These are phyloP conservation scores for Monosporascus sp. DNA, from an alignment of 2,329 filamentous ascomycete genomes.

Conservation along the genomic window DNA sequence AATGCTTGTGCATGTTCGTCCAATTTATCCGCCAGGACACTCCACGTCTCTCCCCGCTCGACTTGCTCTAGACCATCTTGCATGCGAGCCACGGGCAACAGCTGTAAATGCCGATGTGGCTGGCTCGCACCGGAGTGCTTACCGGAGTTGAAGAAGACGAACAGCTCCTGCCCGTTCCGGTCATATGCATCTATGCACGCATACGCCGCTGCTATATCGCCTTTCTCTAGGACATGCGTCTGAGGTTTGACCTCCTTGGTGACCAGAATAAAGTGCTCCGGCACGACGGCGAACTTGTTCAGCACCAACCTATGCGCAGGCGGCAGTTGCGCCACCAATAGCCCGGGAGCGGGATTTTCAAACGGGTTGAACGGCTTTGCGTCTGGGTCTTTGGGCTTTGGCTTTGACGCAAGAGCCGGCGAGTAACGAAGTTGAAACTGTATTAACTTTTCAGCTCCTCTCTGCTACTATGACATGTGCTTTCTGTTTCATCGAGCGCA, in stretches of 20 bases:
- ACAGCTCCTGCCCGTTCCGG: slow-evolving; percentile 37
- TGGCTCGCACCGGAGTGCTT: slow-evolving; percentile 65
- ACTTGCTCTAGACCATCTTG: slow-evolving; percentile 39
- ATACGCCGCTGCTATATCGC: slow-evolving; percentile 57
- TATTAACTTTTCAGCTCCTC: neutral
- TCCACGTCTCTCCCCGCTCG: slow-evolving; percentile 35
- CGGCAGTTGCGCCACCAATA: slow-evolving; percentile 50
- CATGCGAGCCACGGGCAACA: slow-evolving; percentile 64
- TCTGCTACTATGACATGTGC: neutral
- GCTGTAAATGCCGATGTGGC: slow-evolving; percentile 65
- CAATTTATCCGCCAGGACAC: slow-evolving; percentile 41
- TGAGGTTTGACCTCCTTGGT: slow-evolving; percentile 61
- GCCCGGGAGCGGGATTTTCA: slow-evolving; percentile 48
- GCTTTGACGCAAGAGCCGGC: slow-evolving; percentile 63
- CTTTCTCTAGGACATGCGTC: slow-evolving; percentile 54
- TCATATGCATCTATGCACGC: slow-evolving; percentile 56
- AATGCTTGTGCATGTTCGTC: slow-evolving; percentile 14
- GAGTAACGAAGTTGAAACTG: slow-evolving; percentile 72
- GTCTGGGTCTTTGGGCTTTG: slow-evolving; percentile 39
- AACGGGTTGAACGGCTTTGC: slow-evolving; percentile 57
- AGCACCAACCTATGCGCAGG: slow-evolving; percentile 60
- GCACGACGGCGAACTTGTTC: slow-evolving; percentile 71
- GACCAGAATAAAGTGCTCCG: slow-evolving; percentile 66
- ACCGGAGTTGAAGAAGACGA: slow-evolving; percentile 68
- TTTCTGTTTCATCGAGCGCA: neutral